These are phyloP conservation scores for Leishmania tarentolae DNA, from an alignment of 208 protist genomes.

Conservation along the genomic window DNA sequence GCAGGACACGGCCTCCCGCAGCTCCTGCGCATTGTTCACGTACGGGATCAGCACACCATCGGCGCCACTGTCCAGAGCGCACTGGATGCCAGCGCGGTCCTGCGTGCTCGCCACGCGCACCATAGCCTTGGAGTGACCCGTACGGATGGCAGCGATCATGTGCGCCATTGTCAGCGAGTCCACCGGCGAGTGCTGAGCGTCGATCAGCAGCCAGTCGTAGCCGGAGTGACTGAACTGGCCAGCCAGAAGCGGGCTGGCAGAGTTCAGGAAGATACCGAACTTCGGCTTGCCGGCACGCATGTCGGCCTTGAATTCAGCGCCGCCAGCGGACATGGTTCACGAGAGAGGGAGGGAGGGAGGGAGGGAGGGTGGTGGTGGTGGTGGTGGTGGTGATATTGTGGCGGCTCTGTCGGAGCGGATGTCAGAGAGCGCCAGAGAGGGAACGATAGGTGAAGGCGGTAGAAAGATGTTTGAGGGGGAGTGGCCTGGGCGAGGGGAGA, in stretches of 20 bases:
- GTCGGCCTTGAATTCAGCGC: constrained; percentile 80
- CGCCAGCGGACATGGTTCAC: constrained; percentile 58
- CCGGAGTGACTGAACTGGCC: constrained; percentile 85
- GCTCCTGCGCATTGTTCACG: constrained; percentile 78
- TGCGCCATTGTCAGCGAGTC: constrained; percentile 57
- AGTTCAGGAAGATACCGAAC: constrained; percentile 84
- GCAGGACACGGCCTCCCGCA: constrained; percentile 73
- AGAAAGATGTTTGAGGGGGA: background rate
- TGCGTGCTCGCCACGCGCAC: constrained; percentile 74
- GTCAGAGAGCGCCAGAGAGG: constrained; percentile 8
- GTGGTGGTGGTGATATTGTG: constrained; percentile 9
- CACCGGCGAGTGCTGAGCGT: constrained; percentile 75
- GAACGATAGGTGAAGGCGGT: background rate
- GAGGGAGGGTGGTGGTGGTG: constrained; percentile 3
- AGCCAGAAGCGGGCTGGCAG: constrained; percentile 62
- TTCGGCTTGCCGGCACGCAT: constrained; percentile 80
- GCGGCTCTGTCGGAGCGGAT: background rate
- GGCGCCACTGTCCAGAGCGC: constrained; percentile 73
- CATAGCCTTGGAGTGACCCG: constrained; percentile 62
- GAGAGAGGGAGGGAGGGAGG: background rate
- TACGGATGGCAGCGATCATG: constrained; percentile 74
- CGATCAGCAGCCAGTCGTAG: constrained; percentile 86
- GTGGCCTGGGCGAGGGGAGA: background rate
- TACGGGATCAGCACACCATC: constrained; percentile 85
- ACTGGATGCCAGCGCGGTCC: constrained; percentile 80